Evolutionary conservation across 257 asterid species (phyloP), one percentile per base, ranked within the genome.

Genomic region (Cruciata laevipes): DNA sequence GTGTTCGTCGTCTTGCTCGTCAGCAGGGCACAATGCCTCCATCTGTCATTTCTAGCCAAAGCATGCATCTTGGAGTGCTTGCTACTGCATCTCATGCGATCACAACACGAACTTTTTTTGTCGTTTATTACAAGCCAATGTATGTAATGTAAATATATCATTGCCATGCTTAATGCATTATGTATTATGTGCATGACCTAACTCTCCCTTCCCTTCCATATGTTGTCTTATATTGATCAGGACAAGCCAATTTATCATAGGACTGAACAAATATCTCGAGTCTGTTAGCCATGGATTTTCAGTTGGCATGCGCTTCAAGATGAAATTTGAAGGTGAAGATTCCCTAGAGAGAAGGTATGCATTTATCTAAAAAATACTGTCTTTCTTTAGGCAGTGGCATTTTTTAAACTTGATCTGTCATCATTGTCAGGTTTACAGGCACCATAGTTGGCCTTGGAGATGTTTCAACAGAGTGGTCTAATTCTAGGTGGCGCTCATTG

Each of bases 401-500:
- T 58, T 23, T 14, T 47, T 47, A 47, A 47, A 1, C 55, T 47
- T 17, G 20, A 47, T 47, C 14, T 20, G 5, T 27, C 10, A 14
- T 61, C 24, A 7, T 62, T 53, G 60, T 12, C 70, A 91, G 97
- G 81, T 86, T 84, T 64, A 76, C 89, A 8, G 98, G 98, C 52
- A 88, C 96, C 17, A 79, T 91, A 27, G 81, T 89, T 73, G 96
- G 94, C 4, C 71, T 84, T 35, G 96, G 79, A 65, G 93, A 85
- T 70, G 65, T 83, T 38, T 83, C 89, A 33, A 69, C 83, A 12
- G 81, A 87, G 69, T 91, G 97, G 98, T 52, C 81, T 30, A 60
- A 81, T 59, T 91, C 96, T 20, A 75, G 79, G 40, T 91, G 98
- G 98, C 90, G 98, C 13, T 88, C 94, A 30, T 84, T 91, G 73